Evolutionary conservation across 345 rosid genomes (phyloP), one percentile per base, ranked within the genome.

Genomic region (Brassica carinata): DNA sequence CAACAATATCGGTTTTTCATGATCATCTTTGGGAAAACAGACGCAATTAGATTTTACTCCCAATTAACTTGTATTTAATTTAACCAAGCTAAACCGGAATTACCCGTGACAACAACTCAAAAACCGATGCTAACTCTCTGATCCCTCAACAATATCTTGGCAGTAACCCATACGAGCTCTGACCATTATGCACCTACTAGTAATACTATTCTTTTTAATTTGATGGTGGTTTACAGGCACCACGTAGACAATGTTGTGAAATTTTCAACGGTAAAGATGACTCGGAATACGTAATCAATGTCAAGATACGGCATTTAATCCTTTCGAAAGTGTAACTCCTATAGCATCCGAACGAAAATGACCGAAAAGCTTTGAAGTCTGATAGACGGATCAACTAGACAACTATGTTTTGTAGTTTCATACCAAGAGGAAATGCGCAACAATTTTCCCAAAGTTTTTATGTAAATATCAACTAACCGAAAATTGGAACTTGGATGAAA

Each of bases 281-380:
- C 8, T 38, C 9, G 10, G 77, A 73, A 3, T 33, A 48, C 8
- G 75, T 73, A 55, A 70, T 94, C 1, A 75, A 81, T 48, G 87
- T 94, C 74, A 81, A 84, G 71, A 83, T 94, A 51, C 85, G 98
- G 83, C 85, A 86, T 94, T 88, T 85, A 72, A 83, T 48, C 71
- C 58, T 3, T 83, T 79, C 66, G 98, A 94, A 78, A 92, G 87
- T 43, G 94, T 89, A 36, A 89, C 91, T 67, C 90, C 90, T 17
- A 85, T 15, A 68, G 58, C 63, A 68, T 48, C 34, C 43, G 38
- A 73, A 4, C 26, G 11, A 14, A 33, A 31, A 19, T 29, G 15
- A 62, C 9, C 67, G 26, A 23, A 23, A 23, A 9, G 8, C 34
- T 40, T 62, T n/a, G 5, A 40, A 40, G 27, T 9, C 19, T 5